Conservation (phyloP, 2,329 filamentous ascomycete species). For the Fusarium sp. region DNA sequence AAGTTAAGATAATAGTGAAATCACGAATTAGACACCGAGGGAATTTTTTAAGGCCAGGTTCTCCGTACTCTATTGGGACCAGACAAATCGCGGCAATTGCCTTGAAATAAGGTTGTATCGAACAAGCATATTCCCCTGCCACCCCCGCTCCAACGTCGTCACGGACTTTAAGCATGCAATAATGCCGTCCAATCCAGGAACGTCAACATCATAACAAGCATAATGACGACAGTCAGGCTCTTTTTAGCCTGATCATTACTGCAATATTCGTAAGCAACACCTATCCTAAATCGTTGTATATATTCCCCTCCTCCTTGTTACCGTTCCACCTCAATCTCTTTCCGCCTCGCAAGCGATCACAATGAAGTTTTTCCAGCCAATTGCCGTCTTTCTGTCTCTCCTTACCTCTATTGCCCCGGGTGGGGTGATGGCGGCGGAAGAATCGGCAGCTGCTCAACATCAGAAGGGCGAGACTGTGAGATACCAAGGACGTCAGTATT, state of each 20-base stretch:
- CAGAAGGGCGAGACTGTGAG: background rate
- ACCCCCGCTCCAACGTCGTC: background rate
- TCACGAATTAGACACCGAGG: background rate
- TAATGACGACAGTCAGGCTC: background rate
- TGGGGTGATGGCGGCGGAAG: constrained; percentile 2
- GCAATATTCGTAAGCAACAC: background rate
- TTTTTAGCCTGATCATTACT: background rate
- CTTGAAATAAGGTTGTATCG: background rate
- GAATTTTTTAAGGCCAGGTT: background rate
- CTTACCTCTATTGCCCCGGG: background rate
- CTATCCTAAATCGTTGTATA: background rate
- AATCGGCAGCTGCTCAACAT: background rate
- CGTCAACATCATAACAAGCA: background rate
- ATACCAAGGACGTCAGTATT: constrained; percentile 15
- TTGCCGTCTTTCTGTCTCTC: constrained; percentile 2
- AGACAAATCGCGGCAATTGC: background rate
- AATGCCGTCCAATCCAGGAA: background rate
- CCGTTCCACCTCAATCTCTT: background rate
- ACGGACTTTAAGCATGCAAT: background rate
- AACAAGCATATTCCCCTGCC: background rate
- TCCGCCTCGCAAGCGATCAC: background rate
- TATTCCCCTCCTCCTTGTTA: background rate
- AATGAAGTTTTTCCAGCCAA: constrained; percentile 15
- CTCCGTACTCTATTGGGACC: no score
- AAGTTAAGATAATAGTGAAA: background rate